These are phyloP conservation scores for Coriolopsis trogii DNA, from an alignment of 1,284 basidiomycete genomes.

Conservation along the genomic window DNA sequence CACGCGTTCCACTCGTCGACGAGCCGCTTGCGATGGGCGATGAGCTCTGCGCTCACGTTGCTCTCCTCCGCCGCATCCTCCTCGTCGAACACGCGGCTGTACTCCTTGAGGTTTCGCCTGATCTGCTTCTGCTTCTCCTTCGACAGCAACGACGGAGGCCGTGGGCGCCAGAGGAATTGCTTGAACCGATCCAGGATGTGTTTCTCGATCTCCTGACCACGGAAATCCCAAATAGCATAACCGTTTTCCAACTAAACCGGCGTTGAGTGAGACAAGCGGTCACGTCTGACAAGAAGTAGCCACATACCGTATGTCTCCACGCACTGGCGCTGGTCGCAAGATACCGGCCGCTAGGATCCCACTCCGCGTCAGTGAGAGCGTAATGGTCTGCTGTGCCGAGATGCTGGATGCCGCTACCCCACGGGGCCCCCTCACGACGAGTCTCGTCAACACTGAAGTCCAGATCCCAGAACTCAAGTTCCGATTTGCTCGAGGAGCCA, in stretches of 20 bases:
- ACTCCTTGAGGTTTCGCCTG: conserved; percentile 91
- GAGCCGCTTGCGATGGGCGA: conserved; percentile 88
- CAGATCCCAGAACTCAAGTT: conserved; percentile 99
- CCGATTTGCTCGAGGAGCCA: conserved; percentile 93
- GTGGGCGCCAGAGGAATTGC: conserved; percentile 98
- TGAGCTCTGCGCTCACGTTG: conserved; percentile 91
- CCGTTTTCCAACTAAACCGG: conserved; percentile 89
- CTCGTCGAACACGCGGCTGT: conserved; percentile 92
- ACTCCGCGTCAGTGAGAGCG: conserved; percentile 97
- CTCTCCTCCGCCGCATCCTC: conserved; percentile 96
- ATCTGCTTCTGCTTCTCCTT: conserved; percentile 91
- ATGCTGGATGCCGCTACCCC: conserved; percentile 87
- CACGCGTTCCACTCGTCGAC: conserved; percentile 99
- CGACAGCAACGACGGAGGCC: conserved; percentile 84
- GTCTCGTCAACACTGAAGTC: conserved; percentile 85
- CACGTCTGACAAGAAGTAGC: neutral
- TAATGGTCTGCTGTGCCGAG: conserved; percentile 95
- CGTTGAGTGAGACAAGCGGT: neutral
- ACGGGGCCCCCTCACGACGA: conserved; percentile 58
- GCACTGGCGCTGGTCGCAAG: conserved; percentile 92
- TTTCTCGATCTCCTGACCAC: conserved; percentile 90
- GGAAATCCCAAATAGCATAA: conserved; percentile 98
- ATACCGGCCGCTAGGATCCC: conserved; percentile 97
- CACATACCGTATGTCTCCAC: conserved; percentile 89
- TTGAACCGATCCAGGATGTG: conserved; percentile 95